Percentiles rank a stretch among this genome's conserved stretches.
Evolutionary conservation across 1,284 basidiomycete genomes (phyloP).

Genomic region (Stygiomarasmius scandens): DNA sequence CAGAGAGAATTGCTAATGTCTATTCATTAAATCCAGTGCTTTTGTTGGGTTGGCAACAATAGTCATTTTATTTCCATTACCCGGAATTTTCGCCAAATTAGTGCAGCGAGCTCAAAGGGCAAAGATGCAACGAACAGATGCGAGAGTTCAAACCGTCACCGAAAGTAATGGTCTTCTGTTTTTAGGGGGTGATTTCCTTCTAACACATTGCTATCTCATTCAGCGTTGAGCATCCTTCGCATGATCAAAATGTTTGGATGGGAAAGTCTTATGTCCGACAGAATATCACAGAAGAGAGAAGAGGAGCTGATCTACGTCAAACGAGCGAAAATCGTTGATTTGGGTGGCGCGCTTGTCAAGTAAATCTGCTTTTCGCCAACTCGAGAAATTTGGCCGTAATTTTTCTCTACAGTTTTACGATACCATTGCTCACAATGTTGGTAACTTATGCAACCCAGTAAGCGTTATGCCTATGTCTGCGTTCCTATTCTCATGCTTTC

Average conservation of each 20-base stretch:
- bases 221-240: slow-evolving; percentile 35
- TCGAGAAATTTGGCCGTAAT: not conserved
- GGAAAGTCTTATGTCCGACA: slow-evolving; percentile 48
- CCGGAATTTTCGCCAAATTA: not conserved
- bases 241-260: slow-evolving; percentile 68
- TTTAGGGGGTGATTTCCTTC: not conserved
- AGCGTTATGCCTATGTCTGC: slow-evolving; percentile 5
- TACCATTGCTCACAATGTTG: slow-evolving; percentile 59
- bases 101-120: not conserved
- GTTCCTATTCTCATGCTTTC: not conserved
- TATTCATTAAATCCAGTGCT: not conserved
- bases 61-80: slow-evolving; percentile 8
- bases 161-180: slow-evolving; percentile 38
- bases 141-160: slow-evolving; percentile 10
- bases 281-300: slow-evolving; percentile 46
- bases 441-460: slow-evolving; percentile 44
- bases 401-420: slow-evolving; percentile 38
- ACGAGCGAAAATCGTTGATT: slow-evolving; percentile 34
- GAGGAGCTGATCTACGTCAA: slow-evolving; percentile 45
- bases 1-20: not conserved
- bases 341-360: slow-evolving; percentile 37
- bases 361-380: slow-evolving; percentile 14
- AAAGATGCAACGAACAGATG: slow-evolving; percentile 11
- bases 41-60: slow-evolving; percentile 7
- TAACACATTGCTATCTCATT: not conserved